Conservation (phyloP, 768 basidiomycete genomes). For the Boletus rubescentipes region DNA sequence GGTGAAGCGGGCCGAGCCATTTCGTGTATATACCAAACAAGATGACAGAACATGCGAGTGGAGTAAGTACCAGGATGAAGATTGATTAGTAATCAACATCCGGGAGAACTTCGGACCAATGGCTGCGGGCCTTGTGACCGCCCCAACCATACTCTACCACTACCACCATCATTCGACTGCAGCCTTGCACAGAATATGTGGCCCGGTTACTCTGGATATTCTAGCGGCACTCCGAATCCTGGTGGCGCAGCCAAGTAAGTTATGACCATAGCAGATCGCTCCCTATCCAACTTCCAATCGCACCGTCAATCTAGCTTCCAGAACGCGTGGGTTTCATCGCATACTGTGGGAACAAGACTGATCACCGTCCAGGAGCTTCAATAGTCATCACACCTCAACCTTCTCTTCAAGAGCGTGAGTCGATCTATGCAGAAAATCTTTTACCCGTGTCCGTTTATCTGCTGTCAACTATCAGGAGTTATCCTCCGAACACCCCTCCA, state of each 20-base stretch:
- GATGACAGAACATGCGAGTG: no score
- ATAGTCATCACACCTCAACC: not conserved
- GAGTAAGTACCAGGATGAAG: no score
- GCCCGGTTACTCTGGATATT: slow-evolving; percentile 7
- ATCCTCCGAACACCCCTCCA: slow-evolving; percentile 10
- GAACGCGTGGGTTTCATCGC: slow-evolving; percentile 13
- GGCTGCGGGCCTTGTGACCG: no score
- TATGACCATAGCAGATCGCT: not conserved
- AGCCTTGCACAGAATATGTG: not conserved
- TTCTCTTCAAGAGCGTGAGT: slow-evolving; percentile 13
- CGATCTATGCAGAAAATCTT: not conserved
- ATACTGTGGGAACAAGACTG: not conserved
- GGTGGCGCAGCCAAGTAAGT: slow-evolving; percentile 15
- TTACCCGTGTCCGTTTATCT: not conserved
- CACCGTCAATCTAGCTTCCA: slow-evolving; percentile 8
- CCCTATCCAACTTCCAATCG: not conserved
- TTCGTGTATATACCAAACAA: no score
- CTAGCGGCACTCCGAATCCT: not conserved
- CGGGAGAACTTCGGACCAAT: no score
- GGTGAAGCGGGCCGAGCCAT: no score
- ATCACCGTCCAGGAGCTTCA: not conserved
- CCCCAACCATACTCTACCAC: not conserved
- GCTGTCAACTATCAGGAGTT: slow-evolving; percentile 33
- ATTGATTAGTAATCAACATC: no score
- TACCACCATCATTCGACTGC: not conserved